A percentile compares a stretch with the other conserved stretches of the same genome.
phyloP scores from a whole-genome alignment of 768 basidiomycete genomes.

The Hericium erinaceus region DNA sequence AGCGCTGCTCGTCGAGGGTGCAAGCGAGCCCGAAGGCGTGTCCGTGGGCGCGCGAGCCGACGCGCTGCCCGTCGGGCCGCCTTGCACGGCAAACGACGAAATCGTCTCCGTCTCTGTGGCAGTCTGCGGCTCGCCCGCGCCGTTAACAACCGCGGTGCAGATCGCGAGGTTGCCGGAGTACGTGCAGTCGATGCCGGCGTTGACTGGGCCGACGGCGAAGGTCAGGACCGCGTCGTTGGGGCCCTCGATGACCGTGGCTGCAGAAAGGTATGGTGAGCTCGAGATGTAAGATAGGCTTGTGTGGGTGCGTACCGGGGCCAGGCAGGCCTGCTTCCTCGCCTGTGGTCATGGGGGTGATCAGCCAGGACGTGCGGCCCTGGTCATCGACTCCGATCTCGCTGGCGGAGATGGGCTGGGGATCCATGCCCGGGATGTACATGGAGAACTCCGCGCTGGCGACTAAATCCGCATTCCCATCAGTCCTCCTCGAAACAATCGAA shows the following conservation, averaged over 20 bases:
- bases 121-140: not conserved
- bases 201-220: constrained; percentile 18
- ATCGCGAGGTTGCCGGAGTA: constrained; percentile 17
- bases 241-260: constrained; percentile 39
- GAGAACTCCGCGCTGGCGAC: constrained; percentile 26
- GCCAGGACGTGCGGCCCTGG: constrained; percentile 35
- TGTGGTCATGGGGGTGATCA: constrained; percentile 26
- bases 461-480: constrained; percentile 3
- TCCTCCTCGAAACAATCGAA: not conserved
- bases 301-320: constrained; percentile 20
- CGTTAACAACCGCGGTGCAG: constrained; percentile 14
- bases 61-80: not conserved
- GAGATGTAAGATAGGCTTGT: constrained; percentile 15
- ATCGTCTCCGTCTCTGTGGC: not conserved
- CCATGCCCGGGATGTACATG: constrained; percentile 37
- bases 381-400: constrained; percentile 32
- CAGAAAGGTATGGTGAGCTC: not conserved
- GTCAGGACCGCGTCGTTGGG: constrained; percentile 30
- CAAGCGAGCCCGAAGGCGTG: not conserved
- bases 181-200: constrained; percentile 19
- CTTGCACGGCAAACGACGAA: not conserved
- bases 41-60: not conserved
- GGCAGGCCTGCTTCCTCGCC: constrained; percentile 23
- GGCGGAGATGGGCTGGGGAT: constrained; percentile 34
- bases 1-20: not conserved